Base-by-base conservation (phyloP, 768 basidiomycete genomes). In the Suillus paluster region DNA sequence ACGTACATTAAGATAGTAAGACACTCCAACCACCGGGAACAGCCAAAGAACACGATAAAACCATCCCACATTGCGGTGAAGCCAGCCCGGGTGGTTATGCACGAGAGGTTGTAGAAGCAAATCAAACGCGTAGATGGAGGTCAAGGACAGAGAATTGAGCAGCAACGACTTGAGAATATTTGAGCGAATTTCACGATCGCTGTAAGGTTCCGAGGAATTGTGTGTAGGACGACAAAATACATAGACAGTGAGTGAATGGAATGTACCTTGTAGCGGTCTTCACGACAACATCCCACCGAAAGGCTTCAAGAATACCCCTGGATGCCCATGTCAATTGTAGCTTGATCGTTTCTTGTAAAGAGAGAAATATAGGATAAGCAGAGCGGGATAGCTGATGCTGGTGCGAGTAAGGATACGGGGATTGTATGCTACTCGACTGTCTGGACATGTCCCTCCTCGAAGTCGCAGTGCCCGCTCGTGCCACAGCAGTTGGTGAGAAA, bases 1-100 rank as follows among this genome's bases (percentile, higher is more conserved):
- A 79, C 88, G 70, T 67, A 93, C 94, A 66, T 95, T 95, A 49
- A 94, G 80, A 75, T 94, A 94, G 60, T 94, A 83, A 12, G 93
- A 92, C 27, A 77, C 75, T 2, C 87, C 88, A 9, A 94, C 81
- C 57, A 95, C 83, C 0, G 94, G 94, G 21, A 90, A 75, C 4
- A 95, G 75, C 92, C 93, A 95, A 42, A 95, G 75, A 9, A 85
- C 75, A 68, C 87, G 89, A 72, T 91, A 92, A 65, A 91, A 85
- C 85, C 86, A 87, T 11, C 89, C 86, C 12, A 93, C 79, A 67
- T 92, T 90, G 27, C 86, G 80, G 69, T 88, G 88, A 44, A 90
- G 72, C 88, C 88, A 91, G 63, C 80, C 85, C 62, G 84, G 82
- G 58, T 84, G 82, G 66, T 83, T 81, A 21, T 80, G 83, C 17